These are phyloP conservation scores for Rhizopogon rudus DNA, from an alignment of 768 basidiomycete genomes.

Conservation along the genomic window DNA sequence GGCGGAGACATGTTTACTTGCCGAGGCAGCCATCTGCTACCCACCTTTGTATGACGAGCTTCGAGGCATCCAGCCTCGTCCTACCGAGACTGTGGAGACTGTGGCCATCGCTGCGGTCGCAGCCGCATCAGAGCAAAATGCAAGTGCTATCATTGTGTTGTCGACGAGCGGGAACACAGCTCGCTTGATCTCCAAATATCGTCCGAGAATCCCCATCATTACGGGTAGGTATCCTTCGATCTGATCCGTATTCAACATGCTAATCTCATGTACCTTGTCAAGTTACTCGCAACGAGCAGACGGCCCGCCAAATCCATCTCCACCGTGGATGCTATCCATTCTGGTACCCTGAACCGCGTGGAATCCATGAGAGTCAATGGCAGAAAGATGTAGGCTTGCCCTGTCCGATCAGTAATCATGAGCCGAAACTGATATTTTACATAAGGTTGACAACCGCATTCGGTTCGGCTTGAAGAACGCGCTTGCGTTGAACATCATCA, in stretches of 20 bases:
- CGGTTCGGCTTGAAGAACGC: constrained; percentile 86
- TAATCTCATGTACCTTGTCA: background rate
- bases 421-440: constrained; percentile 7
- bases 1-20: constrained; percentile 98
- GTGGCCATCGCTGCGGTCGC: constrained; percentile 95
- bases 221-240: constrained; percentile 54
- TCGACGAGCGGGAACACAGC: constrained; percentile 97
- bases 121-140: constrained; percentile 91
- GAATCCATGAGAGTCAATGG: constrained; percentile 86
- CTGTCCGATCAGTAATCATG: background rate
- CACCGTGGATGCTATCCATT: constrained; percentile 97
- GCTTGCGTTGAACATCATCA: constrained; percentile 79
- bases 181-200: constrained; percentile 93
- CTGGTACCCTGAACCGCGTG: constrained; percentile 94
- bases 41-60: constrained; percentile 92
- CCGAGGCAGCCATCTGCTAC: constrained; percentile 94
- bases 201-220: constrained; percentile 90
- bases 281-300: constrained; percentile 97
- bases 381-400: constrained; percentile 79
- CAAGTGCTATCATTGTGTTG: constrained; percentile 91
- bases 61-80: constrained; percentile 70
- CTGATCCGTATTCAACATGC: background rate
- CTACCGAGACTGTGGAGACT: constrained; percentile 93
- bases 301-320: constrained; percentile 93
- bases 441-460: constrained; percentile 82